phyloP scores from a whole-genome alignment of 2,329 filamentous ascomycete species.

The Xylariaceae sp. region DNA sequence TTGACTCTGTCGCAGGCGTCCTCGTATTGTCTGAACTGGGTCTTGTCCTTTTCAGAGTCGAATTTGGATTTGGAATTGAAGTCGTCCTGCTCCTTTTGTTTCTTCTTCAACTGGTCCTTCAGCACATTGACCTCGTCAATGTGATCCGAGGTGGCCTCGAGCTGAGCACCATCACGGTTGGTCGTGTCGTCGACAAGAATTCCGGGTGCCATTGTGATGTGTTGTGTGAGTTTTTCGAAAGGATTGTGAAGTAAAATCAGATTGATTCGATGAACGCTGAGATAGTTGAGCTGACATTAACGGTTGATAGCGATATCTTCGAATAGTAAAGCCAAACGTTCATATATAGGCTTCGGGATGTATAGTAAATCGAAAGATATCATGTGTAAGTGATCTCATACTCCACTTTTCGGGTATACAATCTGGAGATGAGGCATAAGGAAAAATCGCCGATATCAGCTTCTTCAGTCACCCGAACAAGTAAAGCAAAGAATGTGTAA shows the following conservation, averaged over 20 bases:
- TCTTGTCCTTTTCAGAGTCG: constrained; percentile 73
- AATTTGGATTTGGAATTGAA: constrained; percentile 57
- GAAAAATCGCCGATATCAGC: constrained; percentile 29
- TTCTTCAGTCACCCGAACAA: neutral
- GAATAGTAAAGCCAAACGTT: constrained; percentile 5
- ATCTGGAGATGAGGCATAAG: constrained; percentile 9
- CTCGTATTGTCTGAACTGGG: constrained; percentile 77
- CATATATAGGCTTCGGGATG: constrained; percentile 15
- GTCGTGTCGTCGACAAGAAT: constrained; percentile 25
- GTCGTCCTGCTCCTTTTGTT: constrained; percentile 32
- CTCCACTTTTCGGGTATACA: constrained; percentile 14
- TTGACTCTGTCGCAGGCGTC: constrained; percentile 80
- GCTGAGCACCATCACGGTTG: constrained; percentile 28
- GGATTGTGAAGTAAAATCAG: too few species aligned
- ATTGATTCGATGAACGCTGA: neutral
- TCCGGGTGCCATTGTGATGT: constrained; percentile 28
- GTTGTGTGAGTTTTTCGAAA: neutral
- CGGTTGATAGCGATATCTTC: neutral
- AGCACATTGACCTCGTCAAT: constrained; percentile 55
- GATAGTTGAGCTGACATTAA: neutral
- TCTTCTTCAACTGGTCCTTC: constrained; percentile 34
- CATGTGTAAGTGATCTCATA: constrained; percentile 23
- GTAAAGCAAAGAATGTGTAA: too few species aligned
- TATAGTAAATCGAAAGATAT: constrained; percentile 5
- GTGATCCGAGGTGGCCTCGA: constrained; percentile 44